Base-by-base conservation (phyloP, 2,329 filamentous ascomycete genomes). In the Arthrobotrys iridis region DNA sequence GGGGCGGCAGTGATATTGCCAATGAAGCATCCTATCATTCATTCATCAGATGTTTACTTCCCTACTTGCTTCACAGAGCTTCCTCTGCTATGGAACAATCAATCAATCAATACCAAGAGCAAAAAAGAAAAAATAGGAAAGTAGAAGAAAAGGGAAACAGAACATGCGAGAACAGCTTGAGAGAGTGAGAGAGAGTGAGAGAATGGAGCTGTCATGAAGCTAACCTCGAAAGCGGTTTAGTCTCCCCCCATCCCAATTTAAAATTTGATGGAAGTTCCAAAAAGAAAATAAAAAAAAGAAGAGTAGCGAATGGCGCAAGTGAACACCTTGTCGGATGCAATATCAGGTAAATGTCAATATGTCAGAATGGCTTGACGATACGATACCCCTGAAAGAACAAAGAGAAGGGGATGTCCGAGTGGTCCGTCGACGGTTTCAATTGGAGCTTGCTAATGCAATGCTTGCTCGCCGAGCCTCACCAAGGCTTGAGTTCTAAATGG, bases 161-260 rank as follows among this genome's bases (percentile, higher is more conserved):
- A 55, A 55, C 50, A 55, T 55, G 50, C 50, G 50, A 55, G 50
- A 55, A 55, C 48, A 52, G 48, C 48, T 52, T 22, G 10, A 28
- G 30, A 37, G 30, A 55, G 37, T 24, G 30, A n/a, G n/a, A n/a
- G n/a, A n/a, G n/a, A n/a, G n/a, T n/a, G n/a, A n/a, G n/a, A n/a
- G n/a, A n/a, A n/a, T n/a, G 35, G 37, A 55, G 50, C 50, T 55
- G 10, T 15, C 13, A 28, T 50, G 22, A n/a, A 28, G 11, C 45
- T 50, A 50, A 26, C 7, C n/a, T 35, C 15, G 15, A 55, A 55
- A 55, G 28, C 50, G 50, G 28, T 37, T 55, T 28, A 30, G 11
- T 37, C 37, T 28, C 28, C 28, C 28, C 4, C 28, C 28, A 33
- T 33, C 10, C 28, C 28, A 10, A 33, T 5, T 10, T 5, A 33